Evolutionary conservation across 2,329 filamentous ascomycete genomes (phyloP), one percentile per base, ranked within the genome.

Genomic region (Phaeosphaeria sp.): DNA sequence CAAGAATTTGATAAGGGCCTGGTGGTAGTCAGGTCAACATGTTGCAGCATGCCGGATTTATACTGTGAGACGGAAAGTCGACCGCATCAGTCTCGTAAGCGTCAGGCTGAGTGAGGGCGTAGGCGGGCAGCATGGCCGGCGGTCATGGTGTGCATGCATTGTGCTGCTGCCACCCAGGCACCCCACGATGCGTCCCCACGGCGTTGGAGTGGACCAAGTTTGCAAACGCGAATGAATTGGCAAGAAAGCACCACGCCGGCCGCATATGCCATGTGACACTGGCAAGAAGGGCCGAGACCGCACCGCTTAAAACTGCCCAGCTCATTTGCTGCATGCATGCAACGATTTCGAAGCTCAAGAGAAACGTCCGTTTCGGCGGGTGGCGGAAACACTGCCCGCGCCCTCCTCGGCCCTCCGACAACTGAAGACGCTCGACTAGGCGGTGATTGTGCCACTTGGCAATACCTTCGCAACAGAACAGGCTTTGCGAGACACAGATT

Each of bases 191-290:
- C 23, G 21, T 60, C 57, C 63, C 56, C 61, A 62, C 59, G 61
- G 50, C 48, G 56, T 25, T 22, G 49, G 55, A 56, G 55, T 55
- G 58, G 48, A 50, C 39, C 42, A 13, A 47, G 17, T n/a, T n/a
- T 50, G 52, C 41, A 51, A 55, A 63, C 59, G 63, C 63, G 63
- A 66, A 66, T 66, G 52, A 54, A 63, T 61, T 52, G 53, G 57
- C 60, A 58, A 50, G 43, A 56, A 46, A 47, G 50, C 54, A 55
- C 44, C 62, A 66, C 64, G 63, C 53, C n/a, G n/a, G 36, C 11
- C 5, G n/a, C 18, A 46, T 6, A 18, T 13, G 18, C 25, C 62
- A 63, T 58, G 63, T 64, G 63, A 62, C 61, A 51, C 49, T 46
- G 43, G 20, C 33, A 43, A 46, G 20, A 49, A 60, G 54, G 60